phyloP scores from a whole-genome alignment of 176 grass and related monocot genomes.

The Tillandsia leiboldiana region DNA sequence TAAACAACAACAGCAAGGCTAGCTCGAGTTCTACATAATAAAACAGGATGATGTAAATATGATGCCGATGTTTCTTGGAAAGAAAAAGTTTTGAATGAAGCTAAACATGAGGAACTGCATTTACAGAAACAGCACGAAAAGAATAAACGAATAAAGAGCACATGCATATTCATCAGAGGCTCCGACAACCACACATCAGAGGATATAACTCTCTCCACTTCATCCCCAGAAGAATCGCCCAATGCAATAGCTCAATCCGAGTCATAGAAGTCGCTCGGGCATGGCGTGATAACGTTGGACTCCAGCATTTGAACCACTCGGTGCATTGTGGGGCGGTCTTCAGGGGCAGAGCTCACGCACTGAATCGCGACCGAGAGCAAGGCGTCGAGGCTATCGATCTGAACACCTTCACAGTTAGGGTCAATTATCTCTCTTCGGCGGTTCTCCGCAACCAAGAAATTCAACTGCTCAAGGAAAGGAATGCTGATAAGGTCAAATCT shows the following conservation, averaged over 20 bases:
- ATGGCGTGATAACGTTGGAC: conserved; percentile 96
- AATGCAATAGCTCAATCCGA: conserved; percentile 49
- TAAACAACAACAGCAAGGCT: background rate
- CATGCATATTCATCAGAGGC: background rate
- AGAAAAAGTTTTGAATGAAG: background rate
- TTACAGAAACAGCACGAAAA: conserved; percentile 78
- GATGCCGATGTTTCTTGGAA: background rate
- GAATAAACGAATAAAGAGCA: conserved; percentile 32
- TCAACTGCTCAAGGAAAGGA: conserved; percentile 45
- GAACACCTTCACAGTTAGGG: conserved; percentile 72
- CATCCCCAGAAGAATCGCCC: conserved; percentile 26
- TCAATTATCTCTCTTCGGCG: conserved; percentile 84
- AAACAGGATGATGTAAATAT: background rate
- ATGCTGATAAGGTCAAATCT: no score
- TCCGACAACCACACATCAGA: background rate
- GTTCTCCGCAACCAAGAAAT: conserved; percentile 69
- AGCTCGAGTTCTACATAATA: background rate
- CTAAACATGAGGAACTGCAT: conserved; percentile 31
- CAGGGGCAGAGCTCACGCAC: conserved; percentile 73
- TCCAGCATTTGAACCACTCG: conserved; percentile 92
- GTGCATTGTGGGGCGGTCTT: conserved; percentile 94
- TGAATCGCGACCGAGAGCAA: conserved; percentile 87
- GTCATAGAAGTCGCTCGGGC: conserved; percentile 95
- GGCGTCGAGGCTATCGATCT: conserved; percentile 78
- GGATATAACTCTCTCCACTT: background rate